phyloP scores from a whole-genome alignment of 148 eudicot genomes.

The Dysphania ambrosioides region DNA sequence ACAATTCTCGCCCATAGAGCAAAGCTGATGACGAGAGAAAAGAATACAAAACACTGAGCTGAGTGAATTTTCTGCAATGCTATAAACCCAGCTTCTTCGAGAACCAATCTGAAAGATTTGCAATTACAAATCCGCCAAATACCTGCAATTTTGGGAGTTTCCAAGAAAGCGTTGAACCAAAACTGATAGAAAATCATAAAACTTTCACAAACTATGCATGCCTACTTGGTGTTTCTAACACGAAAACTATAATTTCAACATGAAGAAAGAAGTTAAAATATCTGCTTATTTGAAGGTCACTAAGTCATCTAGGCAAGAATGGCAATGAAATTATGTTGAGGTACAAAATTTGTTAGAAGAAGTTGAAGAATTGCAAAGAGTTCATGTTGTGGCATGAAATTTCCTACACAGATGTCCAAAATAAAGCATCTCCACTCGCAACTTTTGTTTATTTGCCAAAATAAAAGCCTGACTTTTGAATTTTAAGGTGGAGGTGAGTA shows the following conservation, averaged over 20 bases:
- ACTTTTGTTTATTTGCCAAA: neutral
- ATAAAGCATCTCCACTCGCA: neutral
- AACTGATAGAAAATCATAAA: neutral
- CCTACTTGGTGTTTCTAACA: slow-evolving; percentile 3
- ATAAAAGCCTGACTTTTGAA: neutral
- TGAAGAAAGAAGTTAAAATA: neutral
- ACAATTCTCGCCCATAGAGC: slow-evolving; percentile 8
- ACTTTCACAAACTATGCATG: neutral
- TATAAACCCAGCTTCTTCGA: slow-evolving; percentile 66
- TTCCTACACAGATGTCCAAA: neutral
- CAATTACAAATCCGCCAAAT: slow-evolving; percentile 91
- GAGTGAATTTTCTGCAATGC: slow-evolving; percentile 23
- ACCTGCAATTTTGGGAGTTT: slow-evolving; percentile 48
- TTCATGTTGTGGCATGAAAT: neutral
- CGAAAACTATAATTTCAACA: too few relatives aligned
- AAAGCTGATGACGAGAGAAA: neutral
- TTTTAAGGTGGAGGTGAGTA: too few relatives aligned
- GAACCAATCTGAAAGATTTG: slow-evolving; percentile 76
- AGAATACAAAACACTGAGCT: neutral
- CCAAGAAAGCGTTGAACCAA: neutral
- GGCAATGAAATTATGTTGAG: too few relatives aligned
- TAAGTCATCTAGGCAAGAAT: neutral
- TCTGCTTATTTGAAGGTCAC: neutral
- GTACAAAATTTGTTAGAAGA: too few relatives aligned
- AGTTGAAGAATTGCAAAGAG: too few relatives aligned